Conservation (phyloP, 768 basidiomycete species). For the Podaxis carcinomalis region DNA sequence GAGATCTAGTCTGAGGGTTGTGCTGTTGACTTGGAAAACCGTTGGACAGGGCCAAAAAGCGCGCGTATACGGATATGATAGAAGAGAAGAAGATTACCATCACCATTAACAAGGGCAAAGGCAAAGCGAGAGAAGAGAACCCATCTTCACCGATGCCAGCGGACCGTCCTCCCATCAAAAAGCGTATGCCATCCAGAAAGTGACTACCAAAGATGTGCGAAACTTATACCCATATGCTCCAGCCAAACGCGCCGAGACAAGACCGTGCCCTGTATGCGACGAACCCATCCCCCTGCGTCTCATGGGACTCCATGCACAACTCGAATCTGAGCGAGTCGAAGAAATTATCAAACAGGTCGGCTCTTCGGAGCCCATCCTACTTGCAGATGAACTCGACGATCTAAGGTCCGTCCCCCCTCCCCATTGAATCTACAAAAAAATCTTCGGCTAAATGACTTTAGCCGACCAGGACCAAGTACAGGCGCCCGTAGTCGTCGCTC, state of each 20-base stretch:
- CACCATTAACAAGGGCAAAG: conserved; percentile 5
- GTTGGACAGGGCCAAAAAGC: conserved; percentile 6
- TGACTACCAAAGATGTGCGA: neutral
- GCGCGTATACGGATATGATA: neutral
- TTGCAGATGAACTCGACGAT: conserved; percentile 43
- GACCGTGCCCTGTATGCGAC: conserved; percentile 69
- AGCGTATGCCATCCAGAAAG: neutral
- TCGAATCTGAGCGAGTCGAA: conserved; percentile 69
- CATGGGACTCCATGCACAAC: conserved; percentile 55
- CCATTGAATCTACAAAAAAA: neutral
- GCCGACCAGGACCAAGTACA: conserved; percentile 27
- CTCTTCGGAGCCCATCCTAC: conserved; percentile 48
- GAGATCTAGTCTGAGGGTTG: neutral
- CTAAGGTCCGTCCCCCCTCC: conserved; percentile 36
- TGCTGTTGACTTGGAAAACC: neutral
- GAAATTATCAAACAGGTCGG: conserved; percentile 63
- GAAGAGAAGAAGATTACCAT: neutral
- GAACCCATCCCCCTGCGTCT: conserved; percentile 72
- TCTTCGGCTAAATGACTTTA: neutral
- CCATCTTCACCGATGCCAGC: neutral
- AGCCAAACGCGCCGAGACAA: conserved; percentile 75
- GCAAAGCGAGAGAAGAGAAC: neutral
- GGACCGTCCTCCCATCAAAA: conserved; percentile 1
- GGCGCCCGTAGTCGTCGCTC: conserved; percentile 33
- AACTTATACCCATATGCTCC: neutral